Evolutionary conservation across 2,329 filamentous ascomycete species (phyloP), one percentile per base, ranked within the genome.

Genomic region (Nemania sp.): DNA sequence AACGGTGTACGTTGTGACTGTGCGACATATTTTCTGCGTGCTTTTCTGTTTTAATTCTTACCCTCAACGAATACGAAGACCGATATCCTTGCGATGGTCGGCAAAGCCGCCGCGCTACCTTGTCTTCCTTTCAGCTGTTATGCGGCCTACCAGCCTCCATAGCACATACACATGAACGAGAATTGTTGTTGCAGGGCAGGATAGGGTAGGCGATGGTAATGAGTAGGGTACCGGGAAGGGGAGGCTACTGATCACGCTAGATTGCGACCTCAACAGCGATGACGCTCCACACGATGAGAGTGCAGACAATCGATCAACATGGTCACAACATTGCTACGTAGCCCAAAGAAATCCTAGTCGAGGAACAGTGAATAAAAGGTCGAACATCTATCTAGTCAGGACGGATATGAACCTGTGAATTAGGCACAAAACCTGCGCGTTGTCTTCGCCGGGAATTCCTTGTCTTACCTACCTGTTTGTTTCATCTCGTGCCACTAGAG

Each of bases 31-130:
- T 56, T 44, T 53, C 46, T 31, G 30, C 22, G 49, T 48, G 47
- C 56, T 48, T 46, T 49, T 40, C 34, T 44, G n/a, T n/a, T n/a
- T n/a, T n/a, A n/a, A 47, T 37, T 41, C 46, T 48, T 45, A 47
- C 48, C 41, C 43, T 54, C 36, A 44, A n/a, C n/a, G n/a, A n/a
- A 31, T 26, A 40, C 24, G 43, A 52, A 45, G 52, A 51, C 42
- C 26, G 57, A 59, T 57, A 61, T 58, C 61, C 54, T 28, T 46
- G 34, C 40, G 51, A 56, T 43, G 39, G 42, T 45, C 31, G 33
- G 48, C 49, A 39, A 33, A 40, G 33, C 26, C 44, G 41, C 31
- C 40, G 34, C 49, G 52, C 44, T 46, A n/a, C 40, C 17, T 23
- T 49, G 43, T 52, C 51, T 55, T 55, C 52, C 30, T 43, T 49